A percentile compares a stretch with the other conserved stretches of the same genome.
phyloP scores from a whole-genome alignment of 2,329 filamentous ascomycete species.

The Pestalotiopsis sp. region DNA sequence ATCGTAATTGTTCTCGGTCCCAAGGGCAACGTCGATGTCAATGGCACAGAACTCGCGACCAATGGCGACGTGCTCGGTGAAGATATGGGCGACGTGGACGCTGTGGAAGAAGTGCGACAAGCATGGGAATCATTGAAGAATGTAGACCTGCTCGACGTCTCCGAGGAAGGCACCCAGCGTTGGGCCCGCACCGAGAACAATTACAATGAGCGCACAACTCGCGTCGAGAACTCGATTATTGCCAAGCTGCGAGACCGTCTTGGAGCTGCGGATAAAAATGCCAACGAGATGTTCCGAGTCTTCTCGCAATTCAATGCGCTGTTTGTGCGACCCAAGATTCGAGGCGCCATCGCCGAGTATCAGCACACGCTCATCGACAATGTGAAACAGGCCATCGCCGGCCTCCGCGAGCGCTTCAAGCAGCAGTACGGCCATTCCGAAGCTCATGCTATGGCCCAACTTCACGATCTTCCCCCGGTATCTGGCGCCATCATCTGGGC shows the following conservation, averaged over 20 bases:
- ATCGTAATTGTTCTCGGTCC: constrained; percentile 96
- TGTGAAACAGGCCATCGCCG: constrained; percentile 93
- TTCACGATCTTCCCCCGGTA: constrained; percentile 93
- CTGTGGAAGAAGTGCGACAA: constrained; percentile 92
- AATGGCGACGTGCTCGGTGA: constrained; percentile 77
- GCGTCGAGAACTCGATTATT: constrained; percentile 99
- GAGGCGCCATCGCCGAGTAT: constrained; percentile 96
- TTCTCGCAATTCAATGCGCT: constrained; percentile 99
- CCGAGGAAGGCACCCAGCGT: constrained; percentile 82
- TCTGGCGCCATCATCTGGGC: constrained; percentile 98
- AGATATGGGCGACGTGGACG: constrained; percentile 96
- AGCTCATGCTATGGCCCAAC: constrained; percentile 95
- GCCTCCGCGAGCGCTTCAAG: constrained; percentile 95
- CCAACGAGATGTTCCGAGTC: constrained; percentile 99
- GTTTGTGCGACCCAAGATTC: constrained; percentile 98
- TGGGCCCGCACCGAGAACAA: constrained; percentile 95
- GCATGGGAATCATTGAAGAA: constrained; percentile 94
- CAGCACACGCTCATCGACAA: constrained; percentile 98
- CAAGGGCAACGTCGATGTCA: constrained; percentile 59
- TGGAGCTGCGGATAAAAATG: constrained; percentile 85
- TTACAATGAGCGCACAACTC: constrained; percentile 96
- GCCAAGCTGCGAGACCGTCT: constrained; percentile 88
- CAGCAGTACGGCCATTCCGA: constrained; percentile 98
- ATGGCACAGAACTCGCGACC: constrained; percentile 47
- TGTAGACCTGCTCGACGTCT: constrained; percentile 92